Evolutionary conservation across 2,329 filamentous ascomycete genomes (phyloP).

Genomic region (Trichoderma afroharzianum): DNA sequence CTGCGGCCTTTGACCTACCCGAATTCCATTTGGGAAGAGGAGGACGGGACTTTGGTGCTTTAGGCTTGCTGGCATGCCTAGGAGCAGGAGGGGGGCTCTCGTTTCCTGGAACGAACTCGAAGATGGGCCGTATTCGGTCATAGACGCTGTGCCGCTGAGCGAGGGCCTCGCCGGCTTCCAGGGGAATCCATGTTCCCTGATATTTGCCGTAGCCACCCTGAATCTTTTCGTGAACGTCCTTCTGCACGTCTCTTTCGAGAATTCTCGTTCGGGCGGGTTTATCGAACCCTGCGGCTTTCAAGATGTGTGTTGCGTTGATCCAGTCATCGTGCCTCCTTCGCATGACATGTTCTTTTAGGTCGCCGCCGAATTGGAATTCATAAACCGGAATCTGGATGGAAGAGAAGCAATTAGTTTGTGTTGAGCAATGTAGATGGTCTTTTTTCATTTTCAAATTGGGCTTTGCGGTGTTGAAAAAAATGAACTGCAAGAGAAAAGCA

Average conservation of each 20-base stretch:
- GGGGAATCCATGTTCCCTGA: conserved; percentile 96
- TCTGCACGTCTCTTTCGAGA: conserved; percentile 93
- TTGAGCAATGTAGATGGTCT: not conserved
- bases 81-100: conserved; percentile 90
- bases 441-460: not conserved
- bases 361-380: conserved; percentile 80
- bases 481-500: not conserved
- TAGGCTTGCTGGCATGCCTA: conserved; percentile 85
- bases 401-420: not conserved
- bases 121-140: conserved; percentile 79
- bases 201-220: conserved; percentile 99
- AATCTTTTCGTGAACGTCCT: conserved; percentile 94
- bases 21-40: conserved; percentile 55
- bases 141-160: conserved; percentile 84
- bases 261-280: conserved; percentile 95
- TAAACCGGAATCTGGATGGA: conserved; percentile 78
- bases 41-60: conserved; percentile 56
- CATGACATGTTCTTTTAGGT: conserved; percentile 88
- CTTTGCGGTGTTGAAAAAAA: not conserved
- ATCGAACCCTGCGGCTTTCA: conserved; percentile 95
- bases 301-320: conserved; percentile 99
- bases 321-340: conserved; percentile 87
- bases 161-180: conserved; percentile 74
- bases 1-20: conserved; percentile 17
- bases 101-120: conserved; percentile 82